A percentile compares a stretch with the other conserved stretches of the same genome.
Evolutionary conservation across 352 stramenopile species (phyloP).

Genomic region (Nothophytophthora sp.): DNA sequence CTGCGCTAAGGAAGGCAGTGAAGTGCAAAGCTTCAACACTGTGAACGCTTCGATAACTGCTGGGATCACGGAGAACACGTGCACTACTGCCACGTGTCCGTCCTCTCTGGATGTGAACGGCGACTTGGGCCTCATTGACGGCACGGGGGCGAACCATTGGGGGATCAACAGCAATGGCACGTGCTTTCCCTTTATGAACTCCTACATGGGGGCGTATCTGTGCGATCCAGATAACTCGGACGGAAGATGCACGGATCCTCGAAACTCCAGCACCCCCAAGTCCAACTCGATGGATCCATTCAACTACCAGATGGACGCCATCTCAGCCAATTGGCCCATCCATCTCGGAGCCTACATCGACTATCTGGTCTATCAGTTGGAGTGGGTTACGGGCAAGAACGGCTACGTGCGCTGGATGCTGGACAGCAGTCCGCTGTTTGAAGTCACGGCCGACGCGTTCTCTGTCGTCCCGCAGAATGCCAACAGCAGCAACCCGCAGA

Average conservation of each 20-base stretch:
- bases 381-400: conserved; percentile 40
- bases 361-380: conserved; percentile 47
- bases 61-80: conserved; percentile 54
- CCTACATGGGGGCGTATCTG: conserved; percentile 52
- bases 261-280: conserved; percentile 30
- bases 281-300: conserved; percentile 53
- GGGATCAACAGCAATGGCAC: conserved; percentile 56
- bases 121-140: conserved; percentile 46
- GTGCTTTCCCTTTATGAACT: conserved; percentile 56
- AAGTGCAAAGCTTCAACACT: conserved; percentile 39
- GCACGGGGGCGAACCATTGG: conserved; percentile 36
- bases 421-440: conserved; percentile 80
- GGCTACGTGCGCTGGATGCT: conserved; percentile 62
- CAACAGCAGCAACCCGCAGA: conserved; percentile 57
- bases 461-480: conserved; percentile 36
- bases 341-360: conserved; percentile 69
- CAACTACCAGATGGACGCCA: conserved; percentile 53
- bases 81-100: conserved; percentile 41
- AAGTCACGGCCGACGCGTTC: conserved; percentile 64
- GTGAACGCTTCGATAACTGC: conserved; percentile 39
- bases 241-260: conserved; percentile 36
- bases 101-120: conserved; percentile 50
- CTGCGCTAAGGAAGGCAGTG: conserved; percentile 33
- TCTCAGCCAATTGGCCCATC: conserved; percentile 82
- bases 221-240: conserved; percentile 53